These are phyloP conservation scores for Arthroderma sp. DNA, from an alignment of 2,329 filamentous ascomycete genomes.

Conservation along the genomic window DNA sequence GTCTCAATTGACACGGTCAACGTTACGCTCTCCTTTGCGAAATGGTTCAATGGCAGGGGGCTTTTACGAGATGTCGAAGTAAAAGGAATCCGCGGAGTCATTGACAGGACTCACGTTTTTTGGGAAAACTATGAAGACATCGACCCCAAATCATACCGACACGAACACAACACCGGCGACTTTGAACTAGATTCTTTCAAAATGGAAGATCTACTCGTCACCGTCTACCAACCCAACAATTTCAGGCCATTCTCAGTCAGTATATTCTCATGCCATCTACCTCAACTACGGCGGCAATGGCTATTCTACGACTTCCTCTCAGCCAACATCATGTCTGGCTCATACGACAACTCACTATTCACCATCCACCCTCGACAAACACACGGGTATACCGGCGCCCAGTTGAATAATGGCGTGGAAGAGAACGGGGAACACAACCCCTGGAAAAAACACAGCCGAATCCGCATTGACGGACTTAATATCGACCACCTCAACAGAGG, in stretches of 20 bases:
- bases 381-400: conserved; percentile 59
- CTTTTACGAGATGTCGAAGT: conserved; percentile 84
- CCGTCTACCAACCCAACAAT: conserved; percentile 73
- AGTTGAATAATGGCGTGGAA: conserved; percentile 43
- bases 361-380: conserved; percentile 91
- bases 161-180: conserved; percentile 78
- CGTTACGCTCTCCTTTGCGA: conserved; percentile 91
- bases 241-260: conserved; percentile 94
- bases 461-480: conserved; percentile 82
- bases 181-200: conserved; percentile 97
- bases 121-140: conserved; percentile 54
- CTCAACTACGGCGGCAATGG: conserved; percentile 87
- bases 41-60: conserved; percentile 97
- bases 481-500: conserved; percentile 94
- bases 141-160: conserved; percentile 76
- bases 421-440: conserved; percentile 52
- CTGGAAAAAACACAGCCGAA: conserved; percentile 92
- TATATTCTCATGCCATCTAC: conserved; percentile 90
- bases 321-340: conserved; percentile 90
- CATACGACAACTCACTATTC: conserved; percentile 89
- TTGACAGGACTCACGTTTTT: conserved; percentile 73
- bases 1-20: conserved; percentile 90
- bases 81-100: conserved; percentile 79
- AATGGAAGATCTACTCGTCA: conserved; percentile 83
- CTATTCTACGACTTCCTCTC: conserved; percentile 95